phyloP scores from a whole-genome alignment of 805 yeast species.

The Groenewaldozyma tartarivorans region DNA sequence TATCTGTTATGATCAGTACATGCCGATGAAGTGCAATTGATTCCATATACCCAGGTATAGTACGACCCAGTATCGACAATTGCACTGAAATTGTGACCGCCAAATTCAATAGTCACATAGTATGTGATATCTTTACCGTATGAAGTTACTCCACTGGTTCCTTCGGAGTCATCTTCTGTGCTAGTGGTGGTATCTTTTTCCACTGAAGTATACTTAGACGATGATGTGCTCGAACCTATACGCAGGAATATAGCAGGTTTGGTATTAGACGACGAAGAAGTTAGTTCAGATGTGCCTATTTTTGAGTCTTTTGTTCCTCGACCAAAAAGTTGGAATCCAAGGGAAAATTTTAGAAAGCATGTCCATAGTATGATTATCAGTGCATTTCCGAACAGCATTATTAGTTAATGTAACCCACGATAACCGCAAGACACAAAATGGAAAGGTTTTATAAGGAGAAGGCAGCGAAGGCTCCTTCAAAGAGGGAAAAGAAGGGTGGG shows the following conservation, averaged over 20 bases:
- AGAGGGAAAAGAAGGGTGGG: no score
- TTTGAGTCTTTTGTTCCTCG: slow-evolving; percentile 1
- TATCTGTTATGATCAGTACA: slow-evolving; percentile 14
- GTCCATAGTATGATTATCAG: background rate
- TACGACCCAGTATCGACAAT: slow-evolving; percentile 60
- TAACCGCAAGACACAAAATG: no score
- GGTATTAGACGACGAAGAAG: no score
- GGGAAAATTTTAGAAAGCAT: background rate
- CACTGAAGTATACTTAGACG: background rate
- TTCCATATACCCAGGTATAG: slow-evolving; percentile 52
- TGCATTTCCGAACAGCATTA: no score
- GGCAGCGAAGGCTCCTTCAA: no score
- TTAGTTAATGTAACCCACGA: no score
- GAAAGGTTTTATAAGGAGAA: no score
- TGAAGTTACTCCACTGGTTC: slow-evolving; percentile 15
- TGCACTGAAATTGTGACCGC: slow-evolving; percentile 35
- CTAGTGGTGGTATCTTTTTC: background rate
- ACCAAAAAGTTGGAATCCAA: background rate
- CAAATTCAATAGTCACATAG: slow-evolving; percentile 19
- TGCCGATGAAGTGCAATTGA: slow-evolving; percentile 36
- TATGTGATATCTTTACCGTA: slow-evolving; percentile 24
- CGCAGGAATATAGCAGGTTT: background rate
- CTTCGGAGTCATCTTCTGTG: background rate
- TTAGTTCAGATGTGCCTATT: background rate
- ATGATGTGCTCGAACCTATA: no score